Conservation (phyloP, 139 green algal genomes). For the Chlamydomonas incerta region DNA sequence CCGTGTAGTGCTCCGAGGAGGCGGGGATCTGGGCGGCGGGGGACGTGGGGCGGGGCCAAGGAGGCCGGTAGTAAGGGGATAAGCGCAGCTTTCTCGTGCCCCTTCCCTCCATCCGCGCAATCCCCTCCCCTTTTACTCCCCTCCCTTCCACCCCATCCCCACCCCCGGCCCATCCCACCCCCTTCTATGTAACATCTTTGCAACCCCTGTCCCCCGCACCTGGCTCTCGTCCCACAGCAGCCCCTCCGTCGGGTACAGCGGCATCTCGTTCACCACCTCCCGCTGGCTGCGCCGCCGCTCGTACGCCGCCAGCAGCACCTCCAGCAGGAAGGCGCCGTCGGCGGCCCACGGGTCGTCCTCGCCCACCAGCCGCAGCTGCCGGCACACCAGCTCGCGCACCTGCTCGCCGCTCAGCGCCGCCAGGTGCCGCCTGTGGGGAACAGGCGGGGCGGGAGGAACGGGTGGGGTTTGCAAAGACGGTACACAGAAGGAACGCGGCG, state of each 20-base stretch:
- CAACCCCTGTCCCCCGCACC: too few species aligned
- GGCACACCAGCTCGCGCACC: slow-evolving; percentile 75
- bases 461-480: too few species aligned
- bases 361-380: slow-evolving; percentile 87
- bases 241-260: slow-evolving; percentile 96
- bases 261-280: slow-evolving; percentile 90
- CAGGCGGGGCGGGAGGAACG: too few species aligned
- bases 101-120: neutral
- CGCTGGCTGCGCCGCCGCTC: slow-evolving; percentile 80
- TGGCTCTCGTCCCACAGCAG: slow-evolving; percentile 94
- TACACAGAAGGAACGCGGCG: too few species aligned
- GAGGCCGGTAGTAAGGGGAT: too few species aligned
- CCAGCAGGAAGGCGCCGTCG: slow-evolving; percentile 77
- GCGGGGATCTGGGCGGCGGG: slow-evolving; percentile 21
- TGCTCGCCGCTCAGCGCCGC: slow-evolving; percentile 71
- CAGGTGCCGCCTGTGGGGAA: slow-evolving; percentile 72
- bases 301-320: slow-evolving; percentile 85
- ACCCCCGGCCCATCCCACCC: neutral
- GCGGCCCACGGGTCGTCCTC: slow-evolving; percentile 80
- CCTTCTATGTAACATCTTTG: too few species aligned
- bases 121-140: neutral
- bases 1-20: slow-evolving; percentile 52
- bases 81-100: too few species aligned
- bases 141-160: neutral
- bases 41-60: neutral